These are phyloP conservation scores for Naganishia friedmannii DNA, from an alignment of 768 basidiomycete species.

Conservation along the genomic window DNA sequence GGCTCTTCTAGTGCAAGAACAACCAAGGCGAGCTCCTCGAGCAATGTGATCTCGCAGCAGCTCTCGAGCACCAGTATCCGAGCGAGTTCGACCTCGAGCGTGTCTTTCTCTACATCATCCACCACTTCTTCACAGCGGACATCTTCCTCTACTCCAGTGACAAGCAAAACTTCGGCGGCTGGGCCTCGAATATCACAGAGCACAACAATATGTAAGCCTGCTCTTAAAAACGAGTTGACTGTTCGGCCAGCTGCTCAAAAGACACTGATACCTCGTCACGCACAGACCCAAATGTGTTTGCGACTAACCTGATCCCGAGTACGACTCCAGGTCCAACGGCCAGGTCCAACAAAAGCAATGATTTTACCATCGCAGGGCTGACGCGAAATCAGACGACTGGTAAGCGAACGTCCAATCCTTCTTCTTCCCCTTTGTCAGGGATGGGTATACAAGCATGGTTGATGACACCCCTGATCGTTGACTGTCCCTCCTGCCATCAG, in stretches of 20 bases:
- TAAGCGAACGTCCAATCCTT: neutral
- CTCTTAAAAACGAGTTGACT: neutral
- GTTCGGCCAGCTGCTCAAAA: neutral
- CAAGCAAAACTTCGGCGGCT: too few species aligned
- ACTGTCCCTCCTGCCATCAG: neutral
- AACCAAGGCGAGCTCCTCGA: neutral
- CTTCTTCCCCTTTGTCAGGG: neutral
- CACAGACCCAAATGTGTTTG: neutral
- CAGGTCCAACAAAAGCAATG: neutral
- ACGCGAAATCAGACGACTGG: neutral
- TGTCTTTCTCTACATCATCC: neutral
- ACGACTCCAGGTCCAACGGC: neutral
- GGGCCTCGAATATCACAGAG: too few species aligned
- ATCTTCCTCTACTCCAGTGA: too few species aligned
- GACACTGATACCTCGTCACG: neutral
- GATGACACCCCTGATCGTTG: too few species aligned
- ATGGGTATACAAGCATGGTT: too few species aligned
- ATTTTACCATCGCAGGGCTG: neutral
- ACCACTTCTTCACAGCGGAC: too few species aligned
- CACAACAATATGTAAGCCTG: too few species aligned
- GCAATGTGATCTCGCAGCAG: neutral
- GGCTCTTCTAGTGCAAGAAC: neutral
- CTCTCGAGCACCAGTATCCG: neutral
- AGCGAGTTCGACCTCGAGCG: neutral
- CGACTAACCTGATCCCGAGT: neutral